phyloP scores from a whole-genome alignment of 1,284 basidiomycete genomes.

The Austroboletus novae-zelandiae region DNA sequence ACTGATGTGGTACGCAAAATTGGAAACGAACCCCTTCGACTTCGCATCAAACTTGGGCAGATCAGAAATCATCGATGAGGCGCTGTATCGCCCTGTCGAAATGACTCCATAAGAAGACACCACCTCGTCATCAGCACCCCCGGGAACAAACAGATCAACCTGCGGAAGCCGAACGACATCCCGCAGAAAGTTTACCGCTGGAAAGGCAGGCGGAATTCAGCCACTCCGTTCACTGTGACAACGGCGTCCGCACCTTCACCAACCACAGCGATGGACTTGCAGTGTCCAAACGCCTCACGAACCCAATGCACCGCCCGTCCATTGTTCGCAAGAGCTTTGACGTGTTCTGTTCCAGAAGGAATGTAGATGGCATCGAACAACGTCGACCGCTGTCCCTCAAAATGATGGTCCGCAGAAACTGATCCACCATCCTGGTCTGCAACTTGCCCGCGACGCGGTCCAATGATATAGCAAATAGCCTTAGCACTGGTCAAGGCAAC shows the following conservation, averaged over 20 bases:
- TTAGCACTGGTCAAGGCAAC: slow-evolving; percentile 49
- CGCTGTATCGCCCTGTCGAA: slow-evolving; percentile 50
- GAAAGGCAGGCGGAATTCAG: slow-evolving; percentile 6
- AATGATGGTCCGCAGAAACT: slow-evolving; percentile 63
- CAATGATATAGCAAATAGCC: slow-evolving; percentile 67
- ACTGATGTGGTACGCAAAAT: slow-evolving; percentile 61
- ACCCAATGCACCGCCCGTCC: slow-evolving; percentile 70
- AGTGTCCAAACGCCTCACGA: slow-evolving; percentile 77
- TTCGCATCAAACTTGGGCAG: slow-evolving; percentile 42
- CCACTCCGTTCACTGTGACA: background rate
- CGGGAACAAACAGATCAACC: slow-evolving; percentile 39
- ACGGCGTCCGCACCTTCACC: slow-evolving; percentile 47
- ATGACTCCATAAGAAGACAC: slow-evolving; percentile 60
- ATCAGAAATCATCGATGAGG: slow-evolving; percentile 41
- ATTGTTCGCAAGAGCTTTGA: slow-evolving; percentile 48
- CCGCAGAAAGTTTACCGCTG: slow-evolving; percentile 50
- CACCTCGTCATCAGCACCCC: slow-evolving; percentile 37
- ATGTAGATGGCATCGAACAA: slow-evolving; percentile 79
- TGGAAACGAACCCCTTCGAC: slow-evolving; percentile 53
- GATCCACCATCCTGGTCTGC: slow-evolving; percentile 31
- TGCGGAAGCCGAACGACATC: slow-evolving; percentile 46
- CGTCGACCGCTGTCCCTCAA: slow-evolving; percentile 75
- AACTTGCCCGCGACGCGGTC: slow-evolving; percentile 62
- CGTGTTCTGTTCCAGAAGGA: slow-evolving; percentile 59
- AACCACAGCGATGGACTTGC: slow-evolving; percentile 73